Percentiles rank a stretch among this genome's conserved stretches.
phyloP scores from a whole-genome alignment of 2,329 filamentous ascomycete species.

The Delphinella strobiligena region DNA sequence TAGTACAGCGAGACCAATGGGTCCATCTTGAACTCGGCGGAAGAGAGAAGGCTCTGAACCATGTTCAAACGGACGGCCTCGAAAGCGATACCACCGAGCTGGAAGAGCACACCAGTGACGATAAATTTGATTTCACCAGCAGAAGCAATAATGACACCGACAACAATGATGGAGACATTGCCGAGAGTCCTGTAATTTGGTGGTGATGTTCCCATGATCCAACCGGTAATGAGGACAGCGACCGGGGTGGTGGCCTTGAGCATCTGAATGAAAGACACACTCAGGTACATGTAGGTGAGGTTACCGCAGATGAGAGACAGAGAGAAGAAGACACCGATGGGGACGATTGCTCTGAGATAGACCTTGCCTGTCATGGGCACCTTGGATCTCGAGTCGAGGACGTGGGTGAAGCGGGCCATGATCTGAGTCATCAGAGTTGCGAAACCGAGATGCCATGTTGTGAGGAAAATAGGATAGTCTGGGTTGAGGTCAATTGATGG shows the following conservation, averaged over 20 bases:
- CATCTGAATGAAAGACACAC: slow-evolving; percentile 98
- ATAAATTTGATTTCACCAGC: slow-evolving; percentile 94
- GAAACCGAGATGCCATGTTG: slow-evolving; percentile 90
- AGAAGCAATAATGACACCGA: slow-evolving; percentile 89
- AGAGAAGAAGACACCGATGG: slow-evolving; percentile 92
- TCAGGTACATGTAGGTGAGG: slow-evolving; percentile 87
- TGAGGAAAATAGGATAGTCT: slow-evolving; percentile 61
- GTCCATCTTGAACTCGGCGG: slow-evolving; percentile 83
- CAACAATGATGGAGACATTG: slow-evolving; percentile 88
- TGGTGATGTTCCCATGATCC: slow-evolving; percentile 72
- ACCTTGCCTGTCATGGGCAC: slow-evolving; percentile 95
- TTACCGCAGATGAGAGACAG: slow-evolving; percentile 94
- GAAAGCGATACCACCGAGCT: slow-evolving; percentile 66
- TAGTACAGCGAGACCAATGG: slow-evolving; percentile 82
- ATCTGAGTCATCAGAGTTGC: slow-evolving; percentile 91
- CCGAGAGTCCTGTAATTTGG: slow-evolving; percentile 77
- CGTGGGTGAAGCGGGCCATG: slow-evolving; percentile 74
- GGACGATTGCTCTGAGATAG: slow-evolving; percentile 85
- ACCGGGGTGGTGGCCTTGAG: slow-evolving; percentile 97
- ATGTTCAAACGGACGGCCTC: slow-evolving; percentile 74
- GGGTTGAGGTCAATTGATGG: slow-evolving; percentile 25
- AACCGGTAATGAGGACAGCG: slow-evolving; percentile 79
- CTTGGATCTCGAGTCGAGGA: slow-evolving; percentile 87
- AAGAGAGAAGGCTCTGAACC: slow-evolving; percentile 72
- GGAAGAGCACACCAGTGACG: slow-evolving; percentile 65